These are phyloP conservation scores for Cutaneotrichosporon cutaneum DNA, from an alignment of 1,284 basidiomycete genomes.

Conservation along the genomic window DNA sequence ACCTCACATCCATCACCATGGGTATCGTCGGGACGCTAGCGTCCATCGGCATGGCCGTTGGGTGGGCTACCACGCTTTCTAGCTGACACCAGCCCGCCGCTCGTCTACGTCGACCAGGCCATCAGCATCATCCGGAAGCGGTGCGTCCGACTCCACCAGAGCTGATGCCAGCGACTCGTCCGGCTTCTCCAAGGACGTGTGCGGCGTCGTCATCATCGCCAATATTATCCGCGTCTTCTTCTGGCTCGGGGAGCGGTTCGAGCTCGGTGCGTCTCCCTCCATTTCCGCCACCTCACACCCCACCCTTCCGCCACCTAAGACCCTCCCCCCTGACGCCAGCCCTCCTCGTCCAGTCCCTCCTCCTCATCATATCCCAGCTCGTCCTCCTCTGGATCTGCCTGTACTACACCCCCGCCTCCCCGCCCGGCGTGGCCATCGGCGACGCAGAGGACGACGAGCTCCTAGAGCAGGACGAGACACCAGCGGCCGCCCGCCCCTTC, in stretches of 20 bases:
- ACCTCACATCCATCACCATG: background rate
- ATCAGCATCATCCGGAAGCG: conserved; percentile 55
- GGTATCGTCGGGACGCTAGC: conserved; percentile 42
- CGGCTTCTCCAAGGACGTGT: conserved; percentile 52
- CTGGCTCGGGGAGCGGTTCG: conserved; percentile 57
- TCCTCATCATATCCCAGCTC: conserved; percentile 56
- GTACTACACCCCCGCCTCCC: conserved; percentile 45
- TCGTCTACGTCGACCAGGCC: conserved; percentile 56
- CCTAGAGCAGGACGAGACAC: background rate
- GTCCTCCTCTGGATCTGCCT: conserved; percentile 57
- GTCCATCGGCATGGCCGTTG: conserved; percentile 52
- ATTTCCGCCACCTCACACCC: too few species aligned
- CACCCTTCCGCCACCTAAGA: background rate
- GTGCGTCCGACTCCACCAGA: conserved; percentile 27
- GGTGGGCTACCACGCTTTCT: conserved; percentile 33
- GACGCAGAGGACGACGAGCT: conserved; percentile 11
- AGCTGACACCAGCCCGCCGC: conserved; percentile 51
- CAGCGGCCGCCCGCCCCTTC: conserved; percentile 34
- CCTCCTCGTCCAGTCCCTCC: conserved; percentile 54
- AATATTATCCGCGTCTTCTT: conserved; percentile 55
- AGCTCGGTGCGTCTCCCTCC: conserved; percentile 44
- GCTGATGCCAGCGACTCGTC: conserved; percentile 48
- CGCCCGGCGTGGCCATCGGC: background rate
- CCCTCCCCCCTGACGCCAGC: conserved; percentile 35
- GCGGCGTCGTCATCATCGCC: conserved; percentile 51